Percentiles rank a stretch among this genome's conserved stretches.
These are phyloP conservation scores for Daldinia eschscholtzii DNA, from an alignment of 2,329 filamentous ascomycete genomes.

Conservation along the genomic window DNA sequence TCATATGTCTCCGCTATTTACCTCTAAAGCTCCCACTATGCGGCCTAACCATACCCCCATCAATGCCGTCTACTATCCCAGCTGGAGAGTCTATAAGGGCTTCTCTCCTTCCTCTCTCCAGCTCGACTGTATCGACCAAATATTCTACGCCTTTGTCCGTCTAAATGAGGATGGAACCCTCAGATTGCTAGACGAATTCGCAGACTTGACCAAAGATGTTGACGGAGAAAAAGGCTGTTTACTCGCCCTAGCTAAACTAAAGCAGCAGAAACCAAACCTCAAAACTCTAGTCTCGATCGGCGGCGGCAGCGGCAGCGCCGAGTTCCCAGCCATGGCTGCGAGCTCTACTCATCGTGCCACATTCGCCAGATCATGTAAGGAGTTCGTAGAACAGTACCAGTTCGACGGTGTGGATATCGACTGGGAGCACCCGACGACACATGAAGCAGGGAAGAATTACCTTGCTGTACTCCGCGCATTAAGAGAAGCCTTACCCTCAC, in stretches of 20 bases:
- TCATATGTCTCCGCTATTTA: background rate
- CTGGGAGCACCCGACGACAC: slow-evolving; percentile 73
- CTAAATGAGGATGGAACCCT: slow-evolving; percentile 53
- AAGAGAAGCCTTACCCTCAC: slow-evolving; percentile 66
- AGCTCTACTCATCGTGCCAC: slow-evolving; percentile 61
- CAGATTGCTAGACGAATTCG: slow-evolving; percentile 73
- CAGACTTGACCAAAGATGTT: slow-evolving; percentile 70
- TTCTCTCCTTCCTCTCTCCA: slow-evolving; percentile 67
- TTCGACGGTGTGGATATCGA: slow-evolving; percentile 77
- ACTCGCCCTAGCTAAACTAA: slow-evolving; percentile 69
- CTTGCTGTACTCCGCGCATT: slow-evolving; percentile 67
- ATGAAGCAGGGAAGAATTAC: slow-evolving; percentile 68
- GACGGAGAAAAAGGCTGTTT: slow-evolving; percentile 72
- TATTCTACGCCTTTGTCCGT: slow-evolving; percentile 72
- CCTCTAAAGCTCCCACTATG: slow-evolving; percentile 24
- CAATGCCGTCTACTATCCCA: slow-evolving; percentile 72
- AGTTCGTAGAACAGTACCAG: slow-evolving; percentile 67
- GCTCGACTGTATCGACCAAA: slow-evolving; percentile 66
- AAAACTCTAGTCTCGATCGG: slow-evolving; percentile 74
- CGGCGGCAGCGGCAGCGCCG: slow-evolving; percentile 72
- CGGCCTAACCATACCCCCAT: slow-evolving; percentile 47
- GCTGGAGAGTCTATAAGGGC: slow-evolving; percentile 68
- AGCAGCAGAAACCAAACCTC: slow-evolving; percentile 67
- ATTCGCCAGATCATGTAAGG: slow-evolving; percentile 67
- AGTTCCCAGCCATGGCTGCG: slow-evolving; percentile 70